A percentile compares a stretch with the other conserved stretches of the same genome.
These are phyloP conservation scores for Leishmania arabica DNA, from an alignment of 208 protist genomes.

Conservation along the genomic window DNA sequence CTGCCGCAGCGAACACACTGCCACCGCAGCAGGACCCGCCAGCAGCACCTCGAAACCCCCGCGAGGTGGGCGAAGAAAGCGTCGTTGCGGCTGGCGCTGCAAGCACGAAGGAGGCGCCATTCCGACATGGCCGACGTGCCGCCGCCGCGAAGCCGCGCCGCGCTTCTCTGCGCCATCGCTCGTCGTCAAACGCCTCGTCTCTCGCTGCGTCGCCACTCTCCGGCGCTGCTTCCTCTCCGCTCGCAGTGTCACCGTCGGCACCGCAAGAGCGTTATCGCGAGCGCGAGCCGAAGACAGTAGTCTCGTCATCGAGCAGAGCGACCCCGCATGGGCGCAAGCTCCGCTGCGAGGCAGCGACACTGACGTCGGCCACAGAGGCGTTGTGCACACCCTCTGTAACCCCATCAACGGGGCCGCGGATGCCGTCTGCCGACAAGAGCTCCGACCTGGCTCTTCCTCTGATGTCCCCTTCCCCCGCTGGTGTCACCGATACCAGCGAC, in stretches of 20 bases:
- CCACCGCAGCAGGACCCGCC: neutral
- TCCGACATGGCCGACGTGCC: neutral
- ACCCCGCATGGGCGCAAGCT: slow-evolving; percentile 18
- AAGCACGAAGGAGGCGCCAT: neutral
- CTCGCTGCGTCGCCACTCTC: slow-evolving; percentile 1
- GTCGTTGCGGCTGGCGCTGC: neutral
- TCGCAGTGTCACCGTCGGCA: neutral
- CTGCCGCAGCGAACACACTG: neutral
- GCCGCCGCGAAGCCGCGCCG: slow-evolving; percentile 7
- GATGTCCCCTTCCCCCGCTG: slow-evolving; percentile 6
- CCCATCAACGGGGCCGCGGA: slow-evolving; percentile 7
- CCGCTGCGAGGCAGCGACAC: neutral
- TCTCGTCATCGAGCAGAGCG: neutral
- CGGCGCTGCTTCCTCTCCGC: neutral
- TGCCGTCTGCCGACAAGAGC: slow-evolving; percentile 2
- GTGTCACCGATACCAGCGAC: slow-evolving; percentile 22
- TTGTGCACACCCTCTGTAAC: neutral
- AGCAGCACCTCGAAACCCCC: neutral
- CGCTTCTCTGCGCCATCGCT: slow-evolving; percentile 11
- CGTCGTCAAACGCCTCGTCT: neutral
- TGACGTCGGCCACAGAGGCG: neutral
- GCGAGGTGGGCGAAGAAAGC: neutral
- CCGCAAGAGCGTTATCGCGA: neutral
- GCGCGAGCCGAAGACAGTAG: neutral
- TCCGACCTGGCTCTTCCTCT: neutral